phyloP scores from a whole-genome alignment of 805 yeast genomes.

The Saccharomycopsis sp. region DNA sequence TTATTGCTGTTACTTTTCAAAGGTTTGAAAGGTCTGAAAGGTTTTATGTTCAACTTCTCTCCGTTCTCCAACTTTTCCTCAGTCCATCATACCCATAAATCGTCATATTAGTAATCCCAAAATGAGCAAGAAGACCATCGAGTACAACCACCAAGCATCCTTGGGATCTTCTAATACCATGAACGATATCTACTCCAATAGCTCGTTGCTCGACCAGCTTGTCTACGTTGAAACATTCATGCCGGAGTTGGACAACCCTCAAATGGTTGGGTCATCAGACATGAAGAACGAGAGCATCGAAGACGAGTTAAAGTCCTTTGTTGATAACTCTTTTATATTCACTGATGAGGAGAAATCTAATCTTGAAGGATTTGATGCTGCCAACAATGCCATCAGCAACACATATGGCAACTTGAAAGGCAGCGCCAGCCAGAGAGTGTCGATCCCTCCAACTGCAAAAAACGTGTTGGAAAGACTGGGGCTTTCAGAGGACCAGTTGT shows the following conservation, averaged over 20 bases:
- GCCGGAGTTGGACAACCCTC: constrained; percentile 37
- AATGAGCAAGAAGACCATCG: no score
- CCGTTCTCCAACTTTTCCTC: no score
- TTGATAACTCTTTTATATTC: constrained; percentile 70
- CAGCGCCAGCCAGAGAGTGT: constrained; percentile 10
- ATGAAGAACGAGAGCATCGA: constrained; percentile 33
- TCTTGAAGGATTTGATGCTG: constrained; percentile 22
- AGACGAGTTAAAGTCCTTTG: constrained; percentile 71
- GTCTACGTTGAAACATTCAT: constrained; percentile 74
- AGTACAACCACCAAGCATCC: no score
- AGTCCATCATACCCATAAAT: no score
- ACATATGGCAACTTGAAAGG: background rate
- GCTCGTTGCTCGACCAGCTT: constrained; percentile 56
- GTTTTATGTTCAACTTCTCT: no score
- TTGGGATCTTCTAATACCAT: background rate
- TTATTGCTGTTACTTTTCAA: no score
- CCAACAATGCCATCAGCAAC: constrained; percentile 13
- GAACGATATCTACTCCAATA: constrained; percentile 16
- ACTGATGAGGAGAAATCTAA: constrained; percentile 74
- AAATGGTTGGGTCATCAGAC: background rate
- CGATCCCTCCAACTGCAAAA: constrained; percentile 4
- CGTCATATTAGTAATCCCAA: no score
- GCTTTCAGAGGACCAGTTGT: no score
- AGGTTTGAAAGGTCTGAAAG: no score
- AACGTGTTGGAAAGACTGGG: no score